A percentile compares a stretch with the other conserved stretches of the same genome.
These are phyloP conservation scores for Chlamydomonas sphaeroides DNA, from an alignment of 139 green algal species.

Conservation along the genomic window DNA sequence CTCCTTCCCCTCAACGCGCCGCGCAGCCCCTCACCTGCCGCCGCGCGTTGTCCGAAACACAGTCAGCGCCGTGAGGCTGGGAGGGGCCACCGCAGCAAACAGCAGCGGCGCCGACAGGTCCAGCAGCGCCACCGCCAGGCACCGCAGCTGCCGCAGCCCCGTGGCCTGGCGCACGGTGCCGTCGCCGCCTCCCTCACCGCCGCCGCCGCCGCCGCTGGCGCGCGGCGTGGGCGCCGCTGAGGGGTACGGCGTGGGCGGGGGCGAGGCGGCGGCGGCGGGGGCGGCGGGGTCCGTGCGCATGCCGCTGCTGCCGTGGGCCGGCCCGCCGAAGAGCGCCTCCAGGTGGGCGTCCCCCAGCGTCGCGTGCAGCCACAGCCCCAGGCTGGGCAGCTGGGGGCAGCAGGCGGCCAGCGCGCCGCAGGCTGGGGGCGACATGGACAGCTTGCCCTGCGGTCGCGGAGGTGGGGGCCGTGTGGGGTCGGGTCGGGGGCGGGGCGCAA, in stretches of 20 bases:
- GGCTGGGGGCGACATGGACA: not conserved
- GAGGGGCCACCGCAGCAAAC: not conserved
- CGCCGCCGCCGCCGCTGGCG: too few species aligned
- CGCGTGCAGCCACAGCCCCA: conserved; percentile 30
- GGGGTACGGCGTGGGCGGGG: too few species aligned
- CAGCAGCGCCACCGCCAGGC: conserved; percentile 8
- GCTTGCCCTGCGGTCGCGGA: not conserved
- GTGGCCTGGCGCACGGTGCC: too few species aligned
- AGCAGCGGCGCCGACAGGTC: conserved; percentile 19
- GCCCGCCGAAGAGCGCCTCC: not conserved
- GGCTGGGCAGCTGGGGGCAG: not conserved
- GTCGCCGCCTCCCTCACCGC: too few species aligned
- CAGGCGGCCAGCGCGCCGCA: not conserved
- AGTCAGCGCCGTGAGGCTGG: conserved; percentile 4
- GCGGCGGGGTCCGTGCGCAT: too few species aligned
- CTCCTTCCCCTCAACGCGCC: too few species aligned
- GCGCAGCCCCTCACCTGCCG: too few species aligned
- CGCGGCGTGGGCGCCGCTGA: too few species aligned
- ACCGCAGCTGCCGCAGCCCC: not conserved
- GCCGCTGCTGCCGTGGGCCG: not conserved
- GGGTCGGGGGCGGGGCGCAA: too few species aligned
- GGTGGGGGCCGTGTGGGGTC: too few species aligned
- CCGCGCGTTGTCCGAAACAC: not conserved
- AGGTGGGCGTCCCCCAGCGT: conserved; percentile 2
- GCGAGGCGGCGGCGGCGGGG: too few species aligned